Percentiles rank a stretch among this genome's conserved stretches.
phyloP scores from a whole-genome alignment of 2,329 filamentous ascomycete genomes.

The Trematosphaeria pertusa region DNA sequence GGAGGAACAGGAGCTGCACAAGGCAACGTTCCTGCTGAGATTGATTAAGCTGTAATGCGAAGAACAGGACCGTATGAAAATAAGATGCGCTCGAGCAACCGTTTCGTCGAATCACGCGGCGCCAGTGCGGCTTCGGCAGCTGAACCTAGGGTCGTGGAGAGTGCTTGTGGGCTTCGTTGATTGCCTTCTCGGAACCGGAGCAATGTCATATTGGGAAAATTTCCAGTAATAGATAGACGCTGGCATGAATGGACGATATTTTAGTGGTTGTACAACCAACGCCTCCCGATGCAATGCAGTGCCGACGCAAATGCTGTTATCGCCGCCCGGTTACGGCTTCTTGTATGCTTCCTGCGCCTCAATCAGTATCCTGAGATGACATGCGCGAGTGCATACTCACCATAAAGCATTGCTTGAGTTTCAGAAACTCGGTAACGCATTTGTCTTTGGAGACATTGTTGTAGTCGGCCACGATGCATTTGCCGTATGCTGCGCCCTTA shows the following conservation, averaged over 20 bases:
- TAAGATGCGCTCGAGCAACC: too few species aligned
- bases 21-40: slow-evolving; percentile 79
- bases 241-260: too few species aligned
- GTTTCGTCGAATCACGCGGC: too few species aligned
- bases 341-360: slow-evolving; percentile 36
- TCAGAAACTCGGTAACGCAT: slow-evolving; percentile 84
- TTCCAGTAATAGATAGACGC: too few species aligned
- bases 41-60: slow-evolving; percentile 77
- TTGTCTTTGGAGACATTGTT: slow-evolving; percentile 90
- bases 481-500: slow-evolving; percentile 87
- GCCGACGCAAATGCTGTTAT: too few species aligned
- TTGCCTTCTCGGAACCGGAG: too few species aligned
- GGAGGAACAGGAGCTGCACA: slow-evolving; percentile 86
- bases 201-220: too few species aligned
- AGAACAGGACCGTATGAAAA: too few species aligned
- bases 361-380: background rate
- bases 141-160: too few species aligned
- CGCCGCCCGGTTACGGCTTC: slow-evolving; percentile 27
- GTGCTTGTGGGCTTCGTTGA: too few species aligned
- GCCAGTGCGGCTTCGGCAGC: too few species aligned
- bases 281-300: too few species aligned
- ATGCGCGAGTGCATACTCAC: slow-evolving; percentile 58
- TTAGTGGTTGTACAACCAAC: background rate
- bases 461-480: slow-evolving; percentile 90
- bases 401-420: slow-evolving; percentile 84